Evolutionary conservation across 257 asterid species (phyloP).

Genomic region (Solanum pennellii): DNA sequence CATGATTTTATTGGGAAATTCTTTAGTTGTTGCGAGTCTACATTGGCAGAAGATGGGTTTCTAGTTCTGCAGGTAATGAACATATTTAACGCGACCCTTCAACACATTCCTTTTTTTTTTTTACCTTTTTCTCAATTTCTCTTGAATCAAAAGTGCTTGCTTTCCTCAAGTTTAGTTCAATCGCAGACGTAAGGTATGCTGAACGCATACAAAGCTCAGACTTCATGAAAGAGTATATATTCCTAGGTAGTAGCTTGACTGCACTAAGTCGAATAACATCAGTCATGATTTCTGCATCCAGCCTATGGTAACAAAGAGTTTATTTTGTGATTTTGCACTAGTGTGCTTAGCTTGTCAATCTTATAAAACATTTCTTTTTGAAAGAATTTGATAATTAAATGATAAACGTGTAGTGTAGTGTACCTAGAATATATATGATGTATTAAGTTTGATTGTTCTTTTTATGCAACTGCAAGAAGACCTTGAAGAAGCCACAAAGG

Average conservation of each 20-base stretch:
- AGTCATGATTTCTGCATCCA: not conserved
- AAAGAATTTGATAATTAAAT: not conserved
- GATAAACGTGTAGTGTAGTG: slow-evolving; percentile 45
- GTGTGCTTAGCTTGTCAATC: not conserved
- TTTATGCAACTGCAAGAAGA: not conserved
- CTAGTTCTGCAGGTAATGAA: too few species aligned
- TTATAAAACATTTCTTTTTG: not conserved
- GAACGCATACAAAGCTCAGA: slow-evolving; percentile 43
- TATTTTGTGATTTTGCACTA: not conserved
- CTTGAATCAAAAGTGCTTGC: too few species aligned
- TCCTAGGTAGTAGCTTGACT: not conserved
- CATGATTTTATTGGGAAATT: too few species aligned
- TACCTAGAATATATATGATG: slow-evolving; percentile 46
- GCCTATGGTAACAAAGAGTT: not conserved
- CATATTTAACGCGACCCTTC: too few species aligned
- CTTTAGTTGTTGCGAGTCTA: too few species aligned
- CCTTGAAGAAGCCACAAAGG: slow-evolving; percentile 1
- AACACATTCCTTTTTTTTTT: too few species aligned
- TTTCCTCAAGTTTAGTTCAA: slow-evolving; percentile 41
- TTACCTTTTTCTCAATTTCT: too few species aligned
- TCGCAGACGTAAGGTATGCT: slow-evolving; percentile 54
- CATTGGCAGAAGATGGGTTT: too few species aligned
- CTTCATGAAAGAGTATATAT: not conserved
- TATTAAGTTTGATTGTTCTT: too few species aligned
- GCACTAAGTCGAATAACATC: not conserved